Evolutionary conservation across 176 grass and related monocot genomes (phyloP), one percentile per base, ranked within the genome.

Genomic region (Oryza longistaminata): DNA sequence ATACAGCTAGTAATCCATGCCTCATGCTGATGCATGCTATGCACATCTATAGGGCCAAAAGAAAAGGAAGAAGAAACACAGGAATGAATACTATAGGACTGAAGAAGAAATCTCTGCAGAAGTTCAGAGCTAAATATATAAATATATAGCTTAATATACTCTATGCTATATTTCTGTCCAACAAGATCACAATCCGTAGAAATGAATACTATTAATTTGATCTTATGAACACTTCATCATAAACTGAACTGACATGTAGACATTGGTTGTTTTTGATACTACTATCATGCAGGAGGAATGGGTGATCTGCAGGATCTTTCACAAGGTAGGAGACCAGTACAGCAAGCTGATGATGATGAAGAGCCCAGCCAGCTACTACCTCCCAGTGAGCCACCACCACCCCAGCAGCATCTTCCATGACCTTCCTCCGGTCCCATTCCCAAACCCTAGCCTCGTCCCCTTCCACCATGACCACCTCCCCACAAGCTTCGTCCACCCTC

Each of bases 271-370:
- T 43, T 62, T 52, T 43, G 35, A 67, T 15, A 31, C 29, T 31
- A 31, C 29, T 31, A 33, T 82, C 40, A 70, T 82, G 76, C 93
- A 93, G 93, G 93, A 93, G 75, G 96, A 98, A 90, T 95, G 96
- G 96, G 96, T 95, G 85, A 93, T 98, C 64, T 98, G 96, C 85
- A 98, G 96, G 87, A 95, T 98, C 78, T 91, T 98, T 75, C 89
- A 95, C 89, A 98, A 98, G 89, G 69, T 82, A 79, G 81, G 80
- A 72, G 95, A 88, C 52, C 89, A 44, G 81, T 84, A 91, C 85
- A 84, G 62, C 75, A 87, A 85, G 87, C 69, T 77, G 75, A 75
- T 88, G 80, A 79, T 85, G 83, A 73, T 82, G 86, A 93, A 90
- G 91, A 93, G 81, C 68, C 78, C 83, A 52, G 14, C 49, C 19